phyloP scores from a whole-genome alignment of 164 flowering plant genomes.

The Tetrastigma voinierianum region DNA sequence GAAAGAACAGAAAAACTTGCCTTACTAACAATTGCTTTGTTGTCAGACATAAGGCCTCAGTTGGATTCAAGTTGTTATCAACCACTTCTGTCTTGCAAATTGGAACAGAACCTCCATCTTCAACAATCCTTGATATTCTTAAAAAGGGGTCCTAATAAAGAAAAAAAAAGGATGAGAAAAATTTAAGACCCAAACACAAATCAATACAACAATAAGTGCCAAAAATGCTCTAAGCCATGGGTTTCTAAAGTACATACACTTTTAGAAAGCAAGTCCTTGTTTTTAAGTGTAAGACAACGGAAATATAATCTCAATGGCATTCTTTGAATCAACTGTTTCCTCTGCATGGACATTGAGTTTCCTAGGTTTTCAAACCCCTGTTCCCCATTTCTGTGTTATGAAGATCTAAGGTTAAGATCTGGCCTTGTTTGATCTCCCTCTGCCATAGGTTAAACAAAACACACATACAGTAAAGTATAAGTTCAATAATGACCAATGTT shows the following conservation, averaged over 20 bases:
- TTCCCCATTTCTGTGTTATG: slow-evolving; percentile 24
- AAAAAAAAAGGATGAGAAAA: neutral
- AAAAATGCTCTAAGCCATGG: neutral
- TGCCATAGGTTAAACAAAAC: slow-evolving; percentile 23
- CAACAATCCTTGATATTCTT: slow-evolving; percentile 71
- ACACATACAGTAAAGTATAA: neutral
- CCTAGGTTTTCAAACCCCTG: slow-evolving; percentile 36
- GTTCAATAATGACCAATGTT: neutral
- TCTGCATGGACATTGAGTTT: slow-evolving; percentile 71
- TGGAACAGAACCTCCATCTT: slow-evolving; percentile 67
- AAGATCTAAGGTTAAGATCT: slow-evolving; percentile 50
- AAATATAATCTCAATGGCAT: slow-evolving; percentile 64
- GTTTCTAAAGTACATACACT: slow-evolving; percentile 54
- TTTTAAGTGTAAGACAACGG: slow-evolving; percentile 60
- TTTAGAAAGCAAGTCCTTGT: slow-evolving; percentile 76
- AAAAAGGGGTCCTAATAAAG: slow-evolving; percentile 78
- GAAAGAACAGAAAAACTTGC: slow-evolving; percentile 31
- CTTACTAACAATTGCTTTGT: slow-evolving; percentile 84
- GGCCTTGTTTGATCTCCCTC: slow-evolving; percentile 56
- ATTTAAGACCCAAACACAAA: neutral
- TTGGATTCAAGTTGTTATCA: slow-evolving; percentile 68
- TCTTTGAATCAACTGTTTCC: slow-evolving; percentile 66
- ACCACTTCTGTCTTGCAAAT: slow-evolving; percentile 89
- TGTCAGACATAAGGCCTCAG: slow-evolving; percentile 66
- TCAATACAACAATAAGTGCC: neutral